A percentile compares a stretch with the other conserved stretches of the same genome.
phyloP scores from a whole-genome alignment of 257 asterid species.

The Thymus quinquecostatus region DNA sequence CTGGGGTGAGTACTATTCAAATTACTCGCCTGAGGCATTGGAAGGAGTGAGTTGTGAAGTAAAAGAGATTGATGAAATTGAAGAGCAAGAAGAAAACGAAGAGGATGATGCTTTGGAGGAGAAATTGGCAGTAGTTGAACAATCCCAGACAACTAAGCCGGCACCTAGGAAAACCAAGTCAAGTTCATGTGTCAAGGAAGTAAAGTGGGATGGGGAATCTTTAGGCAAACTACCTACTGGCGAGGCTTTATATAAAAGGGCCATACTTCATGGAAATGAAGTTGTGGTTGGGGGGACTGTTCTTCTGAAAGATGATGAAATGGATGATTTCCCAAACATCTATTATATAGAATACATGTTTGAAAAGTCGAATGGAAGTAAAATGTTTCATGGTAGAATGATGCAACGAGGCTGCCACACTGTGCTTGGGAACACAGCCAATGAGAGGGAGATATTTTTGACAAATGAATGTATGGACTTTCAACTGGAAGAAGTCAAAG shows the following conservation, averaged over 20 bases:
- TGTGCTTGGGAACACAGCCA: constrained; percentile 85
- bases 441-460: constrained; percentile 85
- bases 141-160: constrained; percentile 38
- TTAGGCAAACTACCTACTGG: constrained; percentile 60
- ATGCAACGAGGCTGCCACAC: constrained; percentile 81
- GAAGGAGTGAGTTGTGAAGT: constrained; percentile 49
- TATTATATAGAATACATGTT: constrained; percentile 86
- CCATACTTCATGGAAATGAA: constrained; percentile 58
- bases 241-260: constrained; percentile 59
- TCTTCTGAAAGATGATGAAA: constrained; percentile 59
- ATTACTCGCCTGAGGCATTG: constrained; percentile 67
- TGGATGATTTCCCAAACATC: constrained; percentile 50
- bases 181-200: constrained; percentile 43
- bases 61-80: constrained; percentile 65
- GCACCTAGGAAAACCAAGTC: constrained; percentile 48
- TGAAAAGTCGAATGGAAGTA: constrained; percentile 65
- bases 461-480: constrained; percentile 71
- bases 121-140: constrained; percentile 43
- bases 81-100: constrained; percentile 77
- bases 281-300: constrained; percentile 61
- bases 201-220: constrained; percentile 71
- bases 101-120: constrained; percentile 71
- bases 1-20: constrained; percentile 94
- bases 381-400: constrained; percentile 84
- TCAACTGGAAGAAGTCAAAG: constrained; percentile 60